Evolutionary conservation across 2,329 filamentous ascomycete genomes (phyloP).

Genomic region (Alternaria novae-zelandiae): DNA sequence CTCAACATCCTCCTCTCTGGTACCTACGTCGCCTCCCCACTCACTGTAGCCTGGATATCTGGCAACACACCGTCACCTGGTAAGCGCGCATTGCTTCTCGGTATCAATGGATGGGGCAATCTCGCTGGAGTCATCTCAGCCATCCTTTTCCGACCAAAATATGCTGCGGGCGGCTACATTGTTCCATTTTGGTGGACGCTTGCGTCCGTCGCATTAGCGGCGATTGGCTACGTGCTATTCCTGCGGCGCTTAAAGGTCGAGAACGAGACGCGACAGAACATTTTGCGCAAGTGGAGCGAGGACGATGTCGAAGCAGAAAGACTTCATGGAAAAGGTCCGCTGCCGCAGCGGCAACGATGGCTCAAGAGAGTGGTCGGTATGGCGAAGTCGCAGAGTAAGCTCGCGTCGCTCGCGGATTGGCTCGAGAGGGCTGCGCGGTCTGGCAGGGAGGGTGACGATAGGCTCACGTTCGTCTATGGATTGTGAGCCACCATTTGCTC

Average conservation of each 20-base stretch:
- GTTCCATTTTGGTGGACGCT: slow-evolving; percentile 54
- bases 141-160: slow-evolving; percentile 53
- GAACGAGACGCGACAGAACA: slow-evolving; percentile 44
- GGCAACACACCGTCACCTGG: slow-evolving; percentile 62
- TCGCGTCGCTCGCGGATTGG: slow-evolving; percentile 32
- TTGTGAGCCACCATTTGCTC: slow-evolving; percentile 4
- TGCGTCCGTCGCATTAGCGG: slow-evolving; percentile 46
- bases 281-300: slow-evolving; percentile 46
- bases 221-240: slow-evolving; percentile 51
- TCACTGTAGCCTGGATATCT: slow-evolving; percentile 62
- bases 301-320: slow-evolving; percentile 48
- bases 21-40: slow-evolving; percentile 60
- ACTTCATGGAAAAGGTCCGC: slow-evolving; percentile 37
- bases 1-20: slow-evolving; percentile 57
- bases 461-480: slow-evolving; percentile 55
- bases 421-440: slow-evolving; percentile 44
- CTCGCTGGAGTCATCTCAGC: slow-evolving; percentile 55
- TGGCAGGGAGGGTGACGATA: slow-evolving; percentile 53
- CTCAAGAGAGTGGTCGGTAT: slow-evolving; percentile 8
- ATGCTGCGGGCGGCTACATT: slow-evolving; percentile 49
- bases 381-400: slow-evolving; percentile 14
- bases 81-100: slow-evolving; percentile 60
- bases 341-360: slow-evolving; percentile 35
- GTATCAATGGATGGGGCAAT: slow-evolving; percentile 63
- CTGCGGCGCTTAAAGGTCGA: slow-evolving; percentile 45